Evolutionary conservation across 1,284 basidiomycete genomes (phyloP).

Genomic region (Anthracocystis panici-leucophaei): DNA sequence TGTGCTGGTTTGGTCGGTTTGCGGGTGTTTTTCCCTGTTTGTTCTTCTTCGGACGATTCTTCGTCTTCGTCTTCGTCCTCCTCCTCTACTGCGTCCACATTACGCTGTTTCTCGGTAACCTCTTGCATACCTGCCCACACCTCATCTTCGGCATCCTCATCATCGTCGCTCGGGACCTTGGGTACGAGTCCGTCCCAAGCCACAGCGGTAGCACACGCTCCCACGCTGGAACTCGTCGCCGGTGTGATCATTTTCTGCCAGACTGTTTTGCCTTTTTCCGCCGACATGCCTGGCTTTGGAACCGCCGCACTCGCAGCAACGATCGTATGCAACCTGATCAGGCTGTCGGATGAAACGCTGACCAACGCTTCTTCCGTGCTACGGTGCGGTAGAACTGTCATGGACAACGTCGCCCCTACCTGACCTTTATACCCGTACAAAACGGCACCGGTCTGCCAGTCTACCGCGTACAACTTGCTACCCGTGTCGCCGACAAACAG

Average conservation of each 20-base stretch:
- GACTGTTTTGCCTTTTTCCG: conserved; percentile 28
- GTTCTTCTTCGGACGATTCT: conserved; percentile 8
- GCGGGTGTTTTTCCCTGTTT: conserved; percentile 6
- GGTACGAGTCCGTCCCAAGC: conserved; percentile 54
- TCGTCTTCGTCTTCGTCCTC: conserved; percentile 25
- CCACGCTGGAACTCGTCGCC: conserved; percentile 16
- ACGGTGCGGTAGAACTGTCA: conserved; percentile 23
- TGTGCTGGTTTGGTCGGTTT: conserved; percentile 15
- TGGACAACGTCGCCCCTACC: conserved; percentile 29
- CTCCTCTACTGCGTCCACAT: conserved; percentile 3
- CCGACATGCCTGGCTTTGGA: conserved; percentile 23
- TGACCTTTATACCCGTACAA: conserved; percentile 55
- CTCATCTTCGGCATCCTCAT: conserved; percentile 40
- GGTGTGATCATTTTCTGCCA: conserved; percentile 32
- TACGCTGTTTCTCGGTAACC: conserved; percentile 6
- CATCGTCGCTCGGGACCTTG: conserved; percentile 12
- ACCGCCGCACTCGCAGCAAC: conserved; percentile 19
- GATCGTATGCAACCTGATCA: conserved; percentile 29
- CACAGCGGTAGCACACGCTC: conserved; percentile 26
- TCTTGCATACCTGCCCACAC: conserved; percentile 49
- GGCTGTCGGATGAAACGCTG: conserved; percentile 39
- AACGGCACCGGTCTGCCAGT: conserved; percentile 41
- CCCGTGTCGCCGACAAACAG: conserved; percentile 56
- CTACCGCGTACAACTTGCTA: conserved; percentile 50
- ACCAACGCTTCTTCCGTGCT: conserved; percentile 20